Percentiles rank a stretch among this genome's conserved stretches.
Conservation (phyloP, 352 stramenopile species). For the Globisporangium uncinulatum region DNA sequence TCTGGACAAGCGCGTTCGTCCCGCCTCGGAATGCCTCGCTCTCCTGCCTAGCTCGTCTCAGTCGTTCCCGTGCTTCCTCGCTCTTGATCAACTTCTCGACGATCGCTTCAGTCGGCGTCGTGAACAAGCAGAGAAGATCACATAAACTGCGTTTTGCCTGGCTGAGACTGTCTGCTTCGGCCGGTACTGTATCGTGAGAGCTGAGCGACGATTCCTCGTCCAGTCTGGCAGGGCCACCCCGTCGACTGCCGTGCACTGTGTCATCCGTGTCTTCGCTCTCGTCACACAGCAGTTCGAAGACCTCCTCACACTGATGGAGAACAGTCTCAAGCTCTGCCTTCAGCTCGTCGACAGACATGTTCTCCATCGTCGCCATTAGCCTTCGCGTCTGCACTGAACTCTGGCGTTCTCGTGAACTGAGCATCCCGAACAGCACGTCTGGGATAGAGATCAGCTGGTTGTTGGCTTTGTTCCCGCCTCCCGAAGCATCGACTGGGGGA, state of each 20-base stretch:
- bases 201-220: background rate
- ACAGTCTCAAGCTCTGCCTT: slow-evolving; percentile 20
- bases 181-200: background rate
- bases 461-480: background rate
- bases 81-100: slow-evolving; percentile 39
- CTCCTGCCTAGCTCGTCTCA: slow-evolving; percentile 18
- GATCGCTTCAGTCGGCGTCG: slow-evolving; percentile 38
- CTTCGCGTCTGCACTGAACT: slow-evolving; percentile 8
- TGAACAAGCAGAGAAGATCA: slow-evolving; percentile 37
- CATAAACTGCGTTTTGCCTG: slow-evolving; percentile 27
- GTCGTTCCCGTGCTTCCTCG: slow-evolving; percentile 23
- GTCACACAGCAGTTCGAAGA: slow-evolving; percentile 60
- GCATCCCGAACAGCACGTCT: slow-evolving; percentile 34
- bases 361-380: background rate
- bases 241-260: background rate
- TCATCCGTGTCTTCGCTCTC: slow-evolving; percentile 19
- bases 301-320: slow-evolving; percentile 39
- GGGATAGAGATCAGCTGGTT: slow-evolving; percentile 29
- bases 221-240: background rate
- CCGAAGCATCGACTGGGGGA: background rate
- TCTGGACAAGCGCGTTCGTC: slow-evolving; percentile 30
- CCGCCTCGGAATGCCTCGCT: slow-evolving; percentile 14
- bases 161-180: background rate
- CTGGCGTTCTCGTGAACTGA: slow-evolving; percentile 17
- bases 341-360: slow-evolving; percentile 15